Evolutionary conservation across 2,329 filamentous ascomycete genomes (phyloP).

Genomic region (Claviceps fusiformis): DNA sequence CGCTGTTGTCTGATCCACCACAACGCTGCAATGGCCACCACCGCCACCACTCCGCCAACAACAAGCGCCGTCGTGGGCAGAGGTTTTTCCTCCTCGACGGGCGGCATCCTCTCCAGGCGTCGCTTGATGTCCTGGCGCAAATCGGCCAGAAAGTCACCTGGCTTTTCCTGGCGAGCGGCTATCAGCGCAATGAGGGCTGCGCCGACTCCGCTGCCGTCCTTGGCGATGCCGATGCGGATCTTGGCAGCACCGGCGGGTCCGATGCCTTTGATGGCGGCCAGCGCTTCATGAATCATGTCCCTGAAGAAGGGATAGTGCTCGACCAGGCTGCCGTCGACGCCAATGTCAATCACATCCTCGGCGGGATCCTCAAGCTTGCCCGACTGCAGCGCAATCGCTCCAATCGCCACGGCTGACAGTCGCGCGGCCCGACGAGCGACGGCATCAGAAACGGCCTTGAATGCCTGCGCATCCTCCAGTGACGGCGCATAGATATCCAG

Average conservation of each 20-base stretch:
- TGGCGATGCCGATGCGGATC: slow-evolving; percentile 89
- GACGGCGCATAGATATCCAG: slow-evolving; percentile 65
- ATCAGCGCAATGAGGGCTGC: slow-evolving; percentile 90
- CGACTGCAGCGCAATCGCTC: slow-evolving; percentile 68
- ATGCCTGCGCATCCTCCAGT: slow-evolving; percentile 72
- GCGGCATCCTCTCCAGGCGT: slow-evolving; percentile 19
- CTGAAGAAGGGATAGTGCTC: slow-evolving; percentile 94
- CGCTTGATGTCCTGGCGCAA: slow-evolving; percentile 26
- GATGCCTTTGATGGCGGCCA: slow-evolving; percentile 64
- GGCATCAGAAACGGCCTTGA: slow-evolving; percentile 70
- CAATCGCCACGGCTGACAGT: slow-evolving; percentile 77
- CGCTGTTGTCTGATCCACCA: slow-evolving; percentile 22
- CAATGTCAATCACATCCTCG: slow-evolving; percentile 70
- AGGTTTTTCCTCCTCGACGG: slow-evolving; percentile 17
- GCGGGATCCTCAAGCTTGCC: slow-evolving; percentile 51
- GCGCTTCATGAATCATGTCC: slow-evolving; percentile 71
- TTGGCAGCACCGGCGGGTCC: slow-evolving; percentile 67
- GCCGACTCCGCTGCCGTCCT: slow-evolving; percentile 75
- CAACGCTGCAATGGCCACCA: slow-evolving; percentile 23
- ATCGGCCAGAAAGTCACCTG: slow-evolving; percentile 27
- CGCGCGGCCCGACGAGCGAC: slow-evolving; percentile 82
- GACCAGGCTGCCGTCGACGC: slow-evolving; percentile 86
- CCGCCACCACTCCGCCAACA: slow-evolving; percentile 22
- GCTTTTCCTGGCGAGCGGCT: slow-evolving; percentile 54
- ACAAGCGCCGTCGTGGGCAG: slow-evolving; percentile 18